A percentile compares a stretch with the other conserved stretches of the same genome.
phyloP scores from a whole-genome alignment of 345 rosid genomes.

The Arabidopsis thaliana region TAIR10.1 NC_003076.8:4476001-4476500 shows the following conservation, averaged over 20 bases:
- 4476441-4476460: slow-evolving; percentile 39
- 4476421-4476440: slow-evolving; percentile 40
- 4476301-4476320: slow-evolving; percentile 7
- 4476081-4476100: slow-evolving; percentile 97
- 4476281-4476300: background rate
- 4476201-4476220: slow-evolving; percentile 47
- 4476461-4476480: slow-evolving; percentile 31
- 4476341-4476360: slow-evolving; percentile 29
- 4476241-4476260: background rate
- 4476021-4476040: slow-evolving; percentile 70
- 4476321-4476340: slow-evolving; percentile 22
- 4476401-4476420: slow-evolving; percentile 43
- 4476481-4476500: slow-evolving; percentile 27
- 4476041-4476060: slow-evolving; percentile 73
- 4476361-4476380: slow-evolving; percentile 22
- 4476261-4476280: slow-evolving; percentile 31
- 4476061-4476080: slow-evolving; percentile 72
- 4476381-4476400: slow-evolving; percentile 23
- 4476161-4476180: slow-evolving; percentile 56
- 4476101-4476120: slow-evolving; percentile 77
- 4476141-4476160: slow-evolving; percentile 62
- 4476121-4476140: slow-evolving; percentile 70
- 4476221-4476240: slow-evolving; percentile 9
- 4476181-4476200: slow-evolving; percentile 43
- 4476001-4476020: background rate